Conservation (phyloP, 257 asterid genomes). For the Fraxinus anomala region DNA sequence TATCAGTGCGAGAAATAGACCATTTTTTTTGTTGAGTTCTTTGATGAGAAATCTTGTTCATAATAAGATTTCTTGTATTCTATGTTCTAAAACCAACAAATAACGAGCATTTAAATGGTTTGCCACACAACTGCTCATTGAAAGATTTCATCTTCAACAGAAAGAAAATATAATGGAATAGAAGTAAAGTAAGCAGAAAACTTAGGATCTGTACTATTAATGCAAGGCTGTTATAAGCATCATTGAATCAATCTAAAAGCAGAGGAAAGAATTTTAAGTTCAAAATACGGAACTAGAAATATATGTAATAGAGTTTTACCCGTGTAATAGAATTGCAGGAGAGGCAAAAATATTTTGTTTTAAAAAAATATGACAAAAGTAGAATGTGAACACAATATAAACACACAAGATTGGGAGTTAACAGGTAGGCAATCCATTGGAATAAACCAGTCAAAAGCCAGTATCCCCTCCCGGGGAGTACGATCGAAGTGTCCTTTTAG, state of each 20-base stretch:
- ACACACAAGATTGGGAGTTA: background rate
- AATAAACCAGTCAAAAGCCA: background rate
- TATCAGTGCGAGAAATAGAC: constrained; percentile 1
- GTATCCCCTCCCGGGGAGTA: background rate
- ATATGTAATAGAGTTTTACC: background rate
- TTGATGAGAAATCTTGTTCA: background rate
- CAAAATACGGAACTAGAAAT: background rate
- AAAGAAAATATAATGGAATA: background rate
- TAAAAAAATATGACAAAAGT: background rate
- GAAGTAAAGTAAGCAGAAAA: background rate
- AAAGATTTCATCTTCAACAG: background rate
- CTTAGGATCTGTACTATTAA: background rate
- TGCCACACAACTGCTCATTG: background rate
- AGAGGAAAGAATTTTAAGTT: background rate
- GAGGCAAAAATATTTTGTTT: background rate
- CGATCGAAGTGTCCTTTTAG: background rate
- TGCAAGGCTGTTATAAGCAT: background rate
- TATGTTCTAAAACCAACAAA: background rate
- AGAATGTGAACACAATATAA: background rate
- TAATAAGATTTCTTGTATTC: background rate
- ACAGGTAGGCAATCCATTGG: background rate
- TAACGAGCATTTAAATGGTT: background rate
- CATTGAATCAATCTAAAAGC: background rate
- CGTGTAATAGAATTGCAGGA: background rate
- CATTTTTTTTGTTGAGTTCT: background rate